Conservation (phyloP, 176 grass and related monocot species). For the Puccinellia tenuiflora region DNA sequence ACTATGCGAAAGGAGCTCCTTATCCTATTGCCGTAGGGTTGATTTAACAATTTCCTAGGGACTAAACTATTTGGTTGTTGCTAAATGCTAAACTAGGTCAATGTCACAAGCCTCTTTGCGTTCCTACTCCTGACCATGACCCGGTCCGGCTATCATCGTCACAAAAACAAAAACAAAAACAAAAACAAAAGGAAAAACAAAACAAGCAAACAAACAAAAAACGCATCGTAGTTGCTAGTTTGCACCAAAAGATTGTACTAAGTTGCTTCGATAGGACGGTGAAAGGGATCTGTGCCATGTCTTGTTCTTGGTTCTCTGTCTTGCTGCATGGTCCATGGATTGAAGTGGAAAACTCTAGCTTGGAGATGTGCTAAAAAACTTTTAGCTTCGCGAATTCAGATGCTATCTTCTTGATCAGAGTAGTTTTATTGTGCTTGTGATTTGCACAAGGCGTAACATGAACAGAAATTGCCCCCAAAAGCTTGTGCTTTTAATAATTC, state of each 20-base stretch:
- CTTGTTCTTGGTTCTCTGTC: slow-evolving; percentile 24
- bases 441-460: slow-evolving; percentile 25
- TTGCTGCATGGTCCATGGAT: slow-evolving; percentile 23
- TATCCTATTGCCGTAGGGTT: slow-evolving; percentile 21
- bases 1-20: slow-evolving; percentile 20
- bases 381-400: slow-evolving; percentile 32
- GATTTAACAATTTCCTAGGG: slow-evolving; percentile 24
- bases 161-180: slow-evolving; percentile 1
- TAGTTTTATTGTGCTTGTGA: not conserved
- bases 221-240: not conserved
- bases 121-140: slow-evolving; percentile 33
- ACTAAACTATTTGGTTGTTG: slow-evolving; percentile 40
- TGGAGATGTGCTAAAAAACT: slow-evolving; percentile 27
- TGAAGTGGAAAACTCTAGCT: not conserved
- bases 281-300: slow-evolving; percentile 42
- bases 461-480: slow-evolving; percentile 1
- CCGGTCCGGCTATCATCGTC: slow-evolving; percentile 26
- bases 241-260: slow-evolving; percentile 15
- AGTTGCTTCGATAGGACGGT: slow-evolving; percentile 20
- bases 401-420: slow-evolving; percentile 33
- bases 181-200: slow-evolving; percentile 2
- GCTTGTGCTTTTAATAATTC: slow-evolving; percentile 15
- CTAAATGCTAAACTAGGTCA: slow-evolving; percentile 31
- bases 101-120: slow-evolving; percentile 28
- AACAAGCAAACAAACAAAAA: slow-evolving; percentile 8